Conservation (phyloP, 2,329 filamentous ascomycete genomes). For the Stromatinia cepivora region DNA sequence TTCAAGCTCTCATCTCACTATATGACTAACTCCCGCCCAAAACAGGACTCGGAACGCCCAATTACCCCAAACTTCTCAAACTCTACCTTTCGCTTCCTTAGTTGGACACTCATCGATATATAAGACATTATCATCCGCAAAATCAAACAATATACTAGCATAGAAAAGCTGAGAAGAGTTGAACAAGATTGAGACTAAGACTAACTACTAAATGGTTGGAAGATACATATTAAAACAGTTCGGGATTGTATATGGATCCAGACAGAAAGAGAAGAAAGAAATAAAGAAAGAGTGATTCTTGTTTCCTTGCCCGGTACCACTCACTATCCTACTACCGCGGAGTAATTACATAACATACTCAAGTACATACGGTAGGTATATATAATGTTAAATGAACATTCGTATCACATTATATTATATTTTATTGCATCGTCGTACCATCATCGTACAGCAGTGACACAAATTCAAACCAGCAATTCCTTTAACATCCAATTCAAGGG, state of each 20-base stretch:
- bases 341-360: not conserved
- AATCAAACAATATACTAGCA: not conserved
- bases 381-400: not conserved
- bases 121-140: not conserved
- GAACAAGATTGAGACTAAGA: not conserved
- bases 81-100: slow-evolving; percentile 20
- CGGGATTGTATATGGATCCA: no score
- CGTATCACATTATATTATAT: not conserved
- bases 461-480: no score
- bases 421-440: not conserved
- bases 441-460: no score
- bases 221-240: not conserved
- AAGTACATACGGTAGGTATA: not conserved
- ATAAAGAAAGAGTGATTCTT: not conserved
- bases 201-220: not conserved
- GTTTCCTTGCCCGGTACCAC: not conserved
- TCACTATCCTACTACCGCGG: no score
- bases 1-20: not conserved
- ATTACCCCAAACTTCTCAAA: slow-evolving; percentile 15
- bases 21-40: not conserved
- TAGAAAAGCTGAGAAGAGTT: not conserved
- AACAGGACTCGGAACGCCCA: slow-evolving; percentile 23
- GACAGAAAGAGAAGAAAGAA: not conserved
- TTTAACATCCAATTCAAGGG: no score
- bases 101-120: not conserved